A percentile compares a stretch with the other conserved stretches of the same genome.
These are phyloP conservation scores for Pseudogymnoascus sp. DNA, from an alignment of 2,329 filamentous ascomycete species.

Conservation along the genomic window DNA sequence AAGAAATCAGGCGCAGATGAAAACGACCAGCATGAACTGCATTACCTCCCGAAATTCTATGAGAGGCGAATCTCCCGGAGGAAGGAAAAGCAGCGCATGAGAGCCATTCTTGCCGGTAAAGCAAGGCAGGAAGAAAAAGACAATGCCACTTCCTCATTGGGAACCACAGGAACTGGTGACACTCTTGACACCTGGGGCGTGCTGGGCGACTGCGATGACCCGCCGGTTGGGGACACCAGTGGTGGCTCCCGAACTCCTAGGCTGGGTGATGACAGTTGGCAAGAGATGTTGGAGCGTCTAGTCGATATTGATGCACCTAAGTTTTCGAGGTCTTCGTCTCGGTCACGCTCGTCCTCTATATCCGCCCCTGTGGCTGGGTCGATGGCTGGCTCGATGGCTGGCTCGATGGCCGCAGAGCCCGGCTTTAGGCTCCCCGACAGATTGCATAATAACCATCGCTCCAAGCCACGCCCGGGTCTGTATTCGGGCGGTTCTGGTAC, in stretches of 20 bases:
- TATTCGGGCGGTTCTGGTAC: neutral
- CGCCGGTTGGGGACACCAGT: neutral
- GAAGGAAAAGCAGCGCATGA: neutral
- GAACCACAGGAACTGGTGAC: neutral
- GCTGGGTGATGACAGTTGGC: neutral
- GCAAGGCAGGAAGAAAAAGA: neutral
- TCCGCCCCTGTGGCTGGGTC: neutral
- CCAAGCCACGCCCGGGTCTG: neutral
- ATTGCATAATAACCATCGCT: neutral
- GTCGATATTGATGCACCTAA: neutral
- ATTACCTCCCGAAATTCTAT: slow-evolving; percentile 5
- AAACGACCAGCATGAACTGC: neutral
- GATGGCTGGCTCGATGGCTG: neutral
- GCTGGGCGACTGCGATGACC: neutral
- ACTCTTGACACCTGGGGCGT: neutral
- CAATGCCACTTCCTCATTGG: neutral
- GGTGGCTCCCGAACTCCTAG: neutral
- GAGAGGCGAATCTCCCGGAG: neutral
- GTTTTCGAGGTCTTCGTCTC: neutral
- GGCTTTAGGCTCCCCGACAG: neutral
- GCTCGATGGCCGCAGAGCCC: neutral
- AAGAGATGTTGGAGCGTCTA: neutral
- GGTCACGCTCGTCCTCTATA: neutral
- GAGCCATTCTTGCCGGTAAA: neutral
- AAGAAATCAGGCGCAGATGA: neutral